These are phyloP conservation scores for Heritiera littoralis DNA, from an alignment of 345 rosid genomes.

Conservation along the genomic window DNA sequence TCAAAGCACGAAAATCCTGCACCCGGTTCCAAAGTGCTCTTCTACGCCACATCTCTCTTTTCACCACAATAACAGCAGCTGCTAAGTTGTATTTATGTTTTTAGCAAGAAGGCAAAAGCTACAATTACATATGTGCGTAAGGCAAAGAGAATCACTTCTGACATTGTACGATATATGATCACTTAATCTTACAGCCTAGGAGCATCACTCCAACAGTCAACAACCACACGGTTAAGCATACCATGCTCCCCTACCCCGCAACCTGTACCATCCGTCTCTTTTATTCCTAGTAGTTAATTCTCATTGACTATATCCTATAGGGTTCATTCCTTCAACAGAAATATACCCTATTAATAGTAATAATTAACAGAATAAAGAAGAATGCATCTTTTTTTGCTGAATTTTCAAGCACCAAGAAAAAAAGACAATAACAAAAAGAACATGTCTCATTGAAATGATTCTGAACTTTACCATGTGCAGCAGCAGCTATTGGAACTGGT, in stretches of 20 bases:
- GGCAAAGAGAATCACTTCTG: not conserved
- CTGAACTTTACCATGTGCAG: conserved; percentile 63
- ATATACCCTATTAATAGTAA: not conserved
- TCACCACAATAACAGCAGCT: conserved; percentile 87
- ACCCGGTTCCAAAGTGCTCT: conserved; percentile 81
- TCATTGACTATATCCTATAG: not conserved
- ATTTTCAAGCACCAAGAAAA: not conserved
- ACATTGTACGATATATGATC: not conserved
- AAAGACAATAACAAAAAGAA: not conserved
- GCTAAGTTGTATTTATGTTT: conserved; percentile 28
- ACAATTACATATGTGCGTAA: not conserved
- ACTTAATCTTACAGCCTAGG: not conserved
- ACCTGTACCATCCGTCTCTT: not conserved
- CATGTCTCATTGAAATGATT: conserved; percentile 1
- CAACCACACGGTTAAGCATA: not conserved
- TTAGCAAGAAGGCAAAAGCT: conserved; percentile 12
- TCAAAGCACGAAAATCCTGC: conserved; percentile 59
- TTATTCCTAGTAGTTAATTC: conserved; percentile 1
- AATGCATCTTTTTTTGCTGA: not conserved
- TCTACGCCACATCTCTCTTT: conserved; percentile 86
- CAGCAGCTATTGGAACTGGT: conserved; percentile 82
- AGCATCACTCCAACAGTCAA: conserved; percentile 3
- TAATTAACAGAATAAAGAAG: not conserved
- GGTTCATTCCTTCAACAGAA: not conserved
- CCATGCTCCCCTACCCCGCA: too few species aligned